Percentiles rank a stretch among this genome's conserved stretches.
phyloP scores from a whole-genome alignment of 148 eudicot species.

The Oxyria digyna region DNA sequence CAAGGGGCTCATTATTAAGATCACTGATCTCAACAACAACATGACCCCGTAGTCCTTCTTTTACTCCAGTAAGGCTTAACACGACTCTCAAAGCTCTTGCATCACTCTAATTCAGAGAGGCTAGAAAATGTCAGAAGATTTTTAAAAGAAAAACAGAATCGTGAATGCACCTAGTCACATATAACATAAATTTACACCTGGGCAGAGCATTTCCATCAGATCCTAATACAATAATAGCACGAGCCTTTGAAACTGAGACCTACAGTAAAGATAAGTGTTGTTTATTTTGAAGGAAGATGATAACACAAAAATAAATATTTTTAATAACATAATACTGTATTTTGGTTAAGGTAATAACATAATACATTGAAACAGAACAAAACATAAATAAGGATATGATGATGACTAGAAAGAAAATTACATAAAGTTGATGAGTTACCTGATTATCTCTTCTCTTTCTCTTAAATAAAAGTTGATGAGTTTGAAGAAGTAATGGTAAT shows the following conservation, averaged over 20 bases:
- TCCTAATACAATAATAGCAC: slow-evolving; percentile 86
- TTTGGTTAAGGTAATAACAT: too few species aligned
- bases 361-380: too few species aligned
- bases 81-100: slow-evolving; percentile 96
- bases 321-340: too few species aligned
- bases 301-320: too few species aligned
- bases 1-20: slow-evolving; percentile 91
- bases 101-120: slow-evolving; percentile 42
- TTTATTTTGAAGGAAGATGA: too few species aligned
- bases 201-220: slow-evolving; percentile 84
- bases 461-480: too few species aligned
- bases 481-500: too few species aligned
- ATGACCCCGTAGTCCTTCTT: slow-evolving; percentile 84
- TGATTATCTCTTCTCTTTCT: too few species aligned
- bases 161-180: too few species aligned
- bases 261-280: slow-evolving; percentile 7
- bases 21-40: slow-evolving; percentile 98
- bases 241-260: slow-evolving; percentile 97
- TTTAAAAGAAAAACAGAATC: not conserved
- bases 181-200: slow-evolving; percentile 34
- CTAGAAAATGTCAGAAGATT: not conserved
- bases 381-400: too few species aligned
- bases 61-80: slow-evolving; percentile 88
- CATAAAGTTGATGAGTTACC: too few species aligned
- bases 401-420: too few species aligned